Evolutionary conservation across 2,329 filamentous ascomycete species (phyloP), one percentile per base, ranked within the genome.

Genomic region (Epichloe sp.): DNA sequence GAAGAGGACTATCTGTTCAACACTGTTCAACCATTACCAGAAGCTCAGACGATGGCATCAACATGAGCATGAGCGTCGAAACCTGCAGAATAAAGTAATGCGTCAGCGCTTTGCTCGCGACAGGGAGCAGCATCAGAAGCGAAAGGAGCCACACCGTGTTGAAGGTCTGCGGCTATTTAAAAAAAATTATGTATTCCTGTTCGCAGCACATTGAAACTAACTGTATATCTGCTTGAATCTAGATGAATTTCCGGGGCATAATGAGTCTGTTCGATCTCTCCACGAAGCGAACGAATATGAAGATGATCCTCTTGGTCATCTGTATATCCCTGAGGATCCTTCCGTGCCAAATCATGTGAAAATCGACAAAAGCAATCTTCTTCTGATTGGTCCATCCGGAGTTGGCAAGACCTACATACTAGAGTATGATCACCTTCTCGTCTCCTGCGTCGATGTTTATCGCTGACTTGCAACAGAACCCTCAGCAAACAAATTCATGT

Each of bases 1-100:
- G 15, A 93, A 98, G 75, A 94, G 95, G 67, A 87, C 90, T 14
- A 82, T 97, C 56, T 93, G 88, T 56, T 85, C 91, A 3, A 89
- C 91, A 6, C 86, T 98, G 31, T 96, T 95, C 71, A 96, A 97
- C 63, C 93, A 98, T 65, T 96, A 97, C 64, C 88, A 96, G 67
- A 81, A 87, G 45, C 79, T 95, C 53, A 83, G 90, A 23, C 78
- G 88, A 60, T 76, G 88, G 47, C 80, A 84, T 53, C 80, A 93
- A 57, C 82, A 90, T 50, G 89, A 95, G 60, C 80, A 87, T 26
- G 71, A 77, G 53, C 78, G 82, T 50, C 70, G 72, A 48, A 74
- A 73, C 44, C 58, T 69, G 37, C 69, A 73, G 43, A 84, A 88
- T 55, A 86, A 85, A 68, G 63, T 82, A 47, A 72, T 84, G 60